Evolutionary conservation across 192 early-diverging fungal genomes (phyloP), one percentile per base, ranked within the genome.

Genomic region (Geosiphon pyriformis): DNA sequence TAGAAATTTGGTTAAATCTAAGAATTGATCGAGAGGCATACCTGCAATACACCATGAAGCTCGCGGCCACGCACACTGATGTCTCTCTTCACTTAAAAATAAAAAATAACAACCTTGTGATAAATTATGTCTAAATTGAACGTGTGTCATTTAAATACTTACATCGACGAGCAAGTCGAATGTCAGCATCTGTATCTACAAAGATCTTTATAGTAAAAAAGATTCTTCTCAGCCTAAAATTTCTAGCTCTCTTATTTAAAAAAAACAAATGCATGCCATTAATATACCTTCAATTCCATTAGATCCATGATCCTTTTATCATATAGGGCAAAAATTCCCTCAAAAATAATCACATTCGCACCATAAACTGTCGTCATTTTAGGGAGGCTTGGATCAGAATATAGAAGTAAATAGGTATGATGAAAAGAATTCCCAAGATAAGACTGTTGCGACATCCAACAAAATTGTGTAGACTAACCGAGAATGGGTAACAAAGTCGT

Each of bases 281-380:
- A 23, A n/a, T 52, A 20, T 67, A 78, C 88, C 80, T 84, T 89
- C 35, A 91, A 69, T 72, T 92, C 89, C 92, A 94, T 90, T 73
- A 94, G 74, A 31, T 87, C 81, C 15, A 89, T 78, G 25, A 98
- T 85, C 33, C 73, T 79, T 30, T 86, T 82, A 69, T 95, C 92
- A 71, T 94, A 93, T 31, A 98, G 76, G 7, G 94, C 96, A 85
- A 98, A 96, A 65, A 98, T 98, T 50, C 96, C 96, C 72, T 98
- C 96, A 76, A 98, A 96, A 49, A 96, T 93, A 48, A 98, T 82
- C 4, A 98, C 90, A 60, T 94, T 96, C 20, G 94, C 96, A 55
- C 94, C 94, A 74, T 98, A 96, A 10, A 95, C 74, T 2, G 85
- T 76, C 63, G 82, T 86, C 7, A 80, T 75, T 71, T 88, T 72